Conservation (phyloP, 208 protist genomes). For the Crithidia brevicula region DNA sequence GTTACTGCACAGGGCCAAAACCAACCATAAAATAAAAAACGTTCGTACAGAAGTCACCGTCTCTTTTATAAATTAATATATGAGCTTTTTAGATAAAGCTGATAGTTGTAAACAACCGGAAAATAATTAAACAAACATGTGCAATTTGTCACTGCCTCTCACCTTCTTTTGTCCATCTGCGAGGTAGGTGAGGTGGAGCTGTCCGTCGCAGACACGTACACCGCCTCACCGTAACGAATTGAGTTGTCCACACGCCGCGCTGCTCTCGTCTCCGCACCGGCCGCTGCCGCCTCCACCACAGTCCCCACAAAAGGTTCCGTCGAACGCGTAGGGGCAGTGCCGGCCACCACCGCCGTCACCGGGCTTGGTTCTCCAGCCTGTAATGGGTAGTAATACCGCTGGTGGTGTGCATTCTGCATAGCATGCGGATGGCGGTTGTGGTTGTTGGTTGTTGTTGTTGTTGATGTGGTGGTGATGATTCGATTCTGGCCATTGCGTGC, state of each 20-base stretch:
- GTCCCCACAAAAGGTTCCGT: not conserved
- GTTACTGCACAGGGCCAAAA: too few species aligned
- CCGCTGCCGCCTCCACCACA: not conserved
- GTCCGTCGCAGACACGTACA: not conserved
- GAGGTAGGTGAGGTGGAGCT: not conserved
- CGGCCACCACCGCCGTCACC: not conserved
- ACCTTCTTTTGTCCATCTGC: too few species aligned
- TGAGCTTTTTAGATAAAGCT: too few species aligned
- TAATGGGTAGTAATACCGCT: constrained; percentile 4
- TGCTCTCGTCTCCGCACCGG: not conserved
- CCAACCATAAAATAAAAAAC: too few species aligned
- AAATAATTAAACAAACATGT: too few species aligned
- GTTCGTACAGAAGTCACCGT: too few species aligned
- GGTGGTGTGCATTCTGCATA: too few species aligned
- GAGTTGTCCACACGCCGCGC: not conserved
- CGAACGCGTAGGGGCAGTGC: not conserved
- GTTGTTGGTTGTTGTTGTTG: not conserved
- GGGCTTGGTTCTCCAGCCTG: not conserved
- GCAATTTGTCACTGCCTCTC: too few species aligned
- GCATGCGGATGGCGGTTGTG: not conserved
- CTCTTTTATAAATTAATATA: too few species aligned
- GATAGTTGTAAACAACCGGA: too few species aligned
- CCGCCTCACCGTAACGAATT: not conserved
- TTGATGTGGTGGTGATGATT: too few species aligned
- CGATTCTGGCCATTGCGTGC: too few species aligned